These are phyloP conservation scores for Tulasnella sp. DNA, from an alignment of 768 basidiomycete species.

Conservation along the genomic window DNA sequence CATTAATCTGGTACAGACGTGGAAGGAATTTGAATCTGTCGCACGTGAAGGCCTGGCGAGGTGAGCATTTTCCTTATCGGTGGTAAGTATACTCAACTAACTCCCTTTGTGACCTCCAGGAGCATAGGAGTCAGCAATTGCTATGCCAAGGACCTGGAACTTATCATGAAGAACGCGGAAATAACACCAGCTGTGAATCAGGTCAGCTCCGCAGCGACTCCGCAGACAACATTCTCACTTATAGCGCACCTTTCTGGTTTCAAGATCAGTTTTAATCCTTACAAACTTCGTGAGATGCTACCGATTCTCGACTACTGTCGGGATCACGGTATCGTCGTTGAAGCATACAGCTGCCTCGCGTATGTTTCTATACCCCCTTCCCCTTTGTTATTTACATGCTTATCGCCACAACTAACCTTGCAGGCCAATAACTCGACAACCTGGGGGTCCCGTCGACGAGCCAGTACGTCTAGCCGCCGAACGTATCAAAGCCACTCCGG, in stretches of 20 bases:
- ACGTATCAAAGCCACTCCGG: conserved; percentile 44
- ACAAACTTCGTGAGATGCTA: conserved; percentile 51
- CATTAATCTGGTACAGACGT: conserved; percentile 36
- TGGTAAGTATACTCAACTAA: neutral
- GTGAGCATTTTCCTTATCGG: conserved; percentile 26
- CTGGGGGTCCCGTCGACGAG: conserved; percentile 56
- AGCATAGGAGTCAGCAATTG: conserved; percentile 72
- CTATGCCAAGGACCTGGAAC: conserved; percentile 40
- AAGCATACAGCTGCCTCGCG: conserved; percentile 58
- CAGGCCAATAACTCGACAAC: conserved; percentile 49
- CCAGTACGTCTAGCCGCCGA: conserved; percentile 43
- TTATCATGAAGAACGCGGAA: conserved; percentile 39
- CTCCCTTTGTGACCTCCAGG: conserved; percentile 30
- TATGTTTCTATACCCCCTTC: conserved; percentile 28
- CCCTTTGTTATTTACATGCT: neutral
- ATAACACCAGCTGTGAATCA: conserved; percentile 64
- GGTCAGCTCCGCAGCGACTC: conserved; percentile 34
- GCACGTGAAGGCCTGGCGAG: conserved; percentile 47
- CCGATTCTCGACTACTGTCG: conserved; percentile 44
- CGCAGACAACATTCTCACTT: neutral
- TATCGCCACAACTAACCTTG: neutral
- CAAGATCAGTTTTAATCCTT: conserved; percentile 62
- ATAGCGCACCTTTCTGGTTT: neutral
- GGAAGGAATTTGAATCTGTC: conserved; percentile 49
- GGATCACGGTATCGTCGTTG: conserved; percentile 51